Evolutionary conservation across 305 asterid species (phyloP).

Genomic region (Coffea humblotiana): DNA sequence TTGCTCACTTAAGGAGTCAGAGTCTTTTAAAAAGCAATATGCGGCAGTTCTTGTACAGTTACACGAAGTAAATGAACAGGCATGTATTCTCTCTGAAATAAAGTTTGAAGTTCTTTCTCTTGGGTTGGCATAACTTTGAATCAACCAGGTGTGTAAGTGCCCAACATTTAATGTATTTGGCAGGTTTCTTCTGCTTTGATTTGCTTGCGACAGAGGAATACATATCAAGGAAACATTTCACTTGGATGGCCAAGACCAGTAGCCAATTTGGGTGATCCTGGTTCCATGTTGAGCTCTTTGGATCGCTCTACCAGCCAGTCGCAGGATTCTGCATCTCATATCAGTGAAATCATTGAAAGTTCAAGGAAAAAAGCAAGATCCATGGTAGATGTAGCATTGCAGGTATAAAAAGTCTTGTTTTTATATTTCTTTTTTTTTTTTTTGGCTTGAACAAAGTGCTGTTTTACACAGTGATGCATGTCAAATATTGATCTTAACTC

Average conservation of each 20-base stretch:
- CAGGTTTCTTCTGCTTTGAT: constrained; percentile 77
- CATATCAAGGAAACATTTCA: constrained; percentile 58
- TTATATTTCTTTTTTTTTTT: not conserved
- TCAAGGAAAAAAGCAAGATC: constrained; percentile 74
- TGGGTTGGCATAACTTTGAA: not conserved
- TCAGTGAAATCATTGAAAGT: constrained; percentile 77
- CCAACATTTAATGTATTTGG: constrained; percentile 23
- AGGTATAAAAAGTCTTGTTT: constrained; percentile 41
- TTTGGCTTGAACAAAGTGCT: not conserved
- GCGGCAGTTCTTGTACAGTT: constrained; percentile 67
- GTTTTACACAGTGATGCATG: not conserved
- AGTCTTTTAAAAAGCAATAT: constrained; percentile 70
- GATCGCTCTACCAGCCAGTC: constrained; percentile 44
- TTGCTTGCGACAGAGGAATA: constrained; percentile 75
- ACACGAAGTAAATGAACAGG: constrained; percentile 78
- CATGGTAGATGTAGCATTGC: constrained; percentile 88
- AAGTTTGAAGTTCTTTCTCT: not conserved
- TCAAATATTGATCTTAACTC: not conserved
- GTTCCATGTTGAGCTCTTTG: constrained; percentile 32
- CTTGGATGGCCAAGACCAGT: constrained; percentile 48
- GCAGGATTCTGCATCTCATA: constrained; percentile 61
- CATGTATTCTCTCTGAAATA: constrained; percentile 19
- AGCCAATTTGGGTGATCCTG: constrained; percentile 40
- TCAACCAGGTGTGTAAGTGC: not conserved
- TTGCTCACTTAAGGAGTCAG: constrained; percentile 66